Evolutionary conservation across 2,329 filamentous ascomycete genomes (phyloP), one percentile per base, ranked within the genome.

Genomic region (Pseudocercospora ulei): DNA sequence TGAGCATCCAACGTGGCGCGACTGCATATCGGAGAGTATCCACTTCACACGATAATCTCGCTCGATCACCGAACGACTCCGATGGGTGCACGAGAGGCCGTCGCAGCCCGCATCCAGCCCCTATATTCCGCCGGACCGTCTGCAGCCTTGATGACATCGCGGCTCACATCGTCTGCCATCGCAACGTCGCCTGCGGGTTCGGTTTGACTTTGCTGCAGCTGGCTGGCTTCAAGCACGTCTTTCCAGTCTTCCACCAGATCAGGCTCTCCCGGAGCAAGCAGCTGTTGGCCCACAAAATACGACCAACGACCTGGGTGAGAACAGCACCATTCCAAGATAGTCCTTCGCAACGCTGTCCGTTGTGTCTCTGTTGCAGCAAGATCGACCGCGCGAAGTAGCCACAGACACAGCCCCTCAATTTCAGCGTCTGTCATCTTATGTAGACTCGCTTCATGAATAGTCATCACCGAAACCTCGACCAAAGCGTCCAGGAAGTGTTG

Each of bases 351-450:
- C 6, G 23, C 24, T 2, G 28, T 35, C 7, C 31, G 36, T 14
- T 44, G 36, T 24, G 16, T 8, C 3, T 51, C 20, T 55, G 45
- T 18, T 47, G 47, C 7, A 1, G 54, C 50, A 3, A 55, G 35
- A 3, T 55, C 55, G 16, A 71, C 48, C 6, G 74, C 57, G 49
- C 72, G 68, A 5, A 63, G 48, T 16, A 71, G 48, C 72, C 72
- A 75, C 20, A 63, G 54, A 44, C 61, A 67, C 19, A 68, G 37
- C 1, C 61, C 67, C 54, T 73, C 67, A 22, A 54, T 54, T 4
- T 49, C 43, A 8, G 49, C 44, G 30, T 55, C 49, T 29, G n/a
- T 17, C 56, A 50, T 19, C 43, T 16, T 41, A 53, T 38, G 26
- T 46, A 24, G 20, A 57, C 71, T 51, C 7, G 47, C 43, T 13